These are phyloP conservation scores for Candida pini DNA, from an alignment of 805 yeast species.

Conservation along the genomic window DNA sequence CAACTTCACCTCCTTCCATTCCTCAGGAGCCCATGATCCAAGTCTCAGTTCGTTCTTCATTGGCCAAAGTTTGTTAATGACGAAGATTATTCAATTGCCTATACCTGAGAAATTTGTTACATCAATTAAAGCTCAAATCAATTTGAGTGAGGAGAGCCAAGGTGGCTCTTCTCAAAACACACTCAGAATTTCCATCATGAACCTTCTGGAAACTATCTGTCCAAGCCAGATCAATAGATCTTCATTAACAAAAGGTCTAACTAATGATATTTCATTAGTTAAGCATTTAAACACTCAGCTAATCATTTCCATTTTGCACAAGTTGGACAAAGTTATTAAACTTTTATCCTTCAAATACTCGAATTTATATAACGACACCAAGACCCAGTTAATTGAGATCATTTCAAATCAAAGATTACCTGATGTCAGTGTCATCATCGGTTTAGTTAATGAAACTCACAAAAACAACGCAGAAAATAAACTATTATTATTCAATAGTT, in stretches of 20 bases:
- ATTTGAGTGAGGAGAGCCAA: constrained; percentile 1
- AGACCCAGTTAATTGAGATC: constrained; percentile 18
- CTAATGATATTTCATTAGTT: constrained; percentile 43
- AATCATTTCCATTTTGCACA: constrained; percentile 46
- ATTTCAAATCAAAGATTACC: constrained; percentile 37
- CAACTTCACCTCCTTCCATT: constrained; percentile 45
- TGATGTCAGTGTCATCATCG: constrained; percentile 39
- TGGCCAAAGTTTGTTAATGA: constrained; percentile 59
- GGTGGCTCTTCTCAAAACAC: not conserved
- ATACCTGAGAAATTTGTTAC: constrained; percentile 38
- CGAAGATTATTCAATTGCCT: constrained; percentile 52
- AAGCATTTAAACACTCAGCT: constrained; percentile 62
- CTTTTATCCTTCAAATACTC: constrained; percentile 15
- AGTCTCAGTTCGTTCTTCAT: constrained; percentile 77
- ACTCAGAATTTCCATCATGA: constrained; percentile 12
- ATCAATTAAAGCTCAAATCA: constrained; percentile 4
- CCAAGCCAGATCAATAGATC: constrained; percentile 60
- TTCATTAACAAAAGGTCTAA: constrained; percentile 54
- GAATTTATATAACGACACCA: constrained; percentile 7
- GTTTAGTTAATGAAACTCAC: constrained; percentile 37
- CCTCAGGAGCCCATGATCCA: constrained; percentile 75
- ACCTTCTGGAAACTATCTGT: constrained; percentile 50
- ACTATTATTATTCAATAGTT: constrained; percentile 41
- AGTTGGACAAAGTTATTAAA: constrained; percentile 38
- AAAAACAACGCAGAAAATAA: constrained; percentile 33